Evolutionary conservation across 129 eudicot genomes (phyloP), one percentile per base, ranked within the genome.

Genomic region (Flaveria robusta): DNA sequence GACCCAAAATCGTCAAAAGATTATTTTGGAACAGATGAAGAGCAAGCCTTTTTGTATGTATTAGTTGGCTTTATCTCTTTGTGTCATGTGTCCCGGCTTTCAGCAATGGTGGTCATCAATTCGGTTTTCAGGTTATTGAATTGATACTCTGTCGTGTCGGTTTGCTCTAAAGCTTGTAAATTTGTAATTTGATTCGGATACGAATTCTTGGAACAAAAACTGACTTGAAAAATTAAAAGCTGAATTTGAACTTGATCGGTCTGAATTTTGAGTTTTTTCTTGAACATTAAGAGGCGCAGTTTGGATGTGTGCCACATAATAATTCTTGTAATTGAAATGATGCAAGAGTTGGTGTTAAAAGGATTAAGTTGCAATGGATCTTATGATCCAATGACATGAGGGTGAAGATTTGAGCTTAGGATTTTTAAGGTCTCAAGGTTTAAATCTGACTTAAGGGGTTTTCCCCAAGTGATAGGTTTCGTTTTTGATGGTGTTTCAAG

Each of bases 11-110:
- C 7, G 37, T 24, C n/a, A 11, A 59, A 59, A 3, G 12, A 23
- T 59, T 59, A 12, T 59, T 12, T 22, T 59, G 66, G 37, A 59
- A 59, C 66, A 23, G 37, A 59, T 37, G 66, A 59, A 59, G 66
- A 59, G 14, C 39, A 4, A 23, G 39, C 4, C 39, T 60, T 27
- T 5, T 24, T 16, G 29, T 16, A 62, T 13, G 20, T 26, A 14
- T 62, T 26, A 62, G 68, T 15, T 60, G 42, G 42, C 42, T 27
- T 27, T 27, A 34, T 23, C 66, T 9, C 16, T 11, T 1, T 55
- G 14, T 12, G 26, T 59, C 39, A 24, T 59, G 18, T 59, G 18
- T 23, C 66, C 39, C 5, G 31, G 26, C 7, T 20, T 56, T 22
- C 15, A 56, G 64, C 23, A 59, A 4, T 5, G 37, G 13, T 10